phyloP scores from a whole-genome alignment of 140 eudicot genomes.

The Stevia rebaudiana region DNA sequence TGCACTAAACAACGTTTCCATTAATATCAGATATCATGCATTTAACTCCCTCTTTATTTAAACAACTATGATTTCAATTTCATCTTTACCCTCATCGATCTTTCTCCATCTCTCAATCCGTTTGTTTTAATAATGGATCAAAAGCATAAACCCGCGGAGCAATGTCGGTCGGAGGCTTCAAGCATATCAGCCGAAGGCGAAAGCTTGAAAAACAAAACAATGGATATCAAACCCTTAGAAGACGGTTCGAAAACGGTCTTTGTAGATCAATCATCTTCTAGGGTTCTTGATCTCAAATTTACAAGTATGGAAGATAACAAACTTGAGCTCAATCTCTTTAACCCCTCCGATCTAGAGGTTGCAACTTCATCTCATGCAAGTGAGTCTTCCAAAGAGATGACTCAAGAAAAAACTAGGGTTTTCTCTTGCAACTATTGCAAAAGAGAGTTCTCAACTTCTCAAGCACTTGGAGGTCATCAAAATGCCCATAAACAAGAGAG shows the following conservation, averaged over 20 bases:
- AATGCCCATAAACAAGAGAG: conserved; percentile 71
- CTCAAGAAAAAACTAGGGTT: conserved; percentile 28
- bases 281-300: conserved; percentile 34
- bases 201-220: conserved; percentile 21
- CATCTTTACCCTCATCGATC: not conserved
- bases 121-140: conserved; percentile 22
- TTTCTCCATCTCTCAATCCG: not conserved
- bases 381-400: conserved; percentile 40
- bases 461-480: conserved; percentile 67
- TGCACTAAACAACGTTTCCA: conserved; percentile 28
- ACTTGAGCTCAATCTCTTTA: conserved; percentile 35
- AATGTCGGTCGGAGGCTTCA: conserved; percentile 48
- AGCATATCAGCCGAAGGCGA: conserved; percentile 50
- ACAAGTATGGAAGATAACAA: conserved; percentile 25
- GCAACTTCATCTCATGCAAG: conserved; percentile 30
- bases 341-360: conserved; percentile 22
- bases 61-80: conserved; percentile 15
- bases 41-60: conserved; percentile 35
- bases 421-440: conserved; percentile 54
- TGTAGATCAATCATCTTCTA: conserved; percentile 26
- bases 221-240: not conserved
- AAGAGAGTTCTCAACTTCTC: conserved; percentile 61
- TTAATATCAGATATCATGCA: conserved; percentile 35
- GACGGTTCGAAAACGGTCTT: conserved; percentile 13
- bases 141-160: conserved; percentile 26